Percentiles rank a stretch among this genome's conserved stretches.
Conservation (phyloP, 2,329 filamentous ascomycete genomes). For the Fusarium irregulare region DNA sequence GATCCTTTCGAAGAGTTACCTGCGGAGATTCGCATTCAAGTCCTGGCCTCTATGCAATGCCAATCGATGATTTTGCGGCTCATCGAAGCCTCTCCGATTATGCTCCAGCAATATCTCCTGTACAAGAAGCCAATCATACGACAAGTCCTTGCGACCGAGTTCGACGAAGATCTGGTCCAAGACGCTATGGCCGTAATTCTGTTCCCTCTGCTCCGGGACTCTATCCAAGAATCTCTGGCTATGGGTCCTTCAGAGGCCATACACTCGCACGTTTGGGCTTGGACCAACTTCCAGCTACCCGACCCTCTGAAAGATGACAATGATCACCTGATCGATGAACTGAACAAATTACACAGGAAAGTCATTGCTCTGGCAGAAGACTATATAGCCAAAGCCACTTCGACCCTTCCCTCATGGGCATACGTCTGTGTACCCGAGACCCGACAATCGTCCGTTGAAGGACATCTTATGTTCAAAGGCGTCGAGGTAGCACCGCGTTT, state of each 20-base stretch:
- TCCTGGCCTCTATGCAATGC: not conserved
- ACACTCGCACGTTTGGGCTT: not conserved
- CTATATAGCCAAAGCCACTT: not conserved
- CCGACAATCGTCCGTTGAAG: not conserved
- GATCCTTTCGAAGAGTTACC: too few relatives aligned
- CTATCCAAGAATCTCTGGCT: too few relatives aligned
- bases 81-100: not conserved
- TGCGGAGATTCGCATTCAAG: too few relatives aligned
- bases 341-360: not conserved
- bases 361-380: not conserved
- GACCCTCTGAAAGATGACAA: not conserved
- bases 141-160: not conserved
- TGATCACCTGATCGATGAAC: not conserved
- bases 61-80: not conserved
- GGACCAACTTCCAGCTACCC: not conserved
- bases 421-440: not conserved
- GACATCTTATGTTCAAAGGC: not conserved
- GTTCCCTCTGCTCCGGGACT: not conserved
- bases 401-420: not conserved
- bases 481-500: not conserved
- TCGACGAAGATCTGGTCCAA: not conserved
- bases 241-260: not conserved
- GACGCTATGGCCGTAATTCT: not conserved
- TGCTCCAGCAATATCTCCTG: not conserved
- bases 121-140: not conserved